Base-by-base conservation (phyloP, 2,329 filamentous ascomycete genomes). In the Penicillium sp. region DNA sequence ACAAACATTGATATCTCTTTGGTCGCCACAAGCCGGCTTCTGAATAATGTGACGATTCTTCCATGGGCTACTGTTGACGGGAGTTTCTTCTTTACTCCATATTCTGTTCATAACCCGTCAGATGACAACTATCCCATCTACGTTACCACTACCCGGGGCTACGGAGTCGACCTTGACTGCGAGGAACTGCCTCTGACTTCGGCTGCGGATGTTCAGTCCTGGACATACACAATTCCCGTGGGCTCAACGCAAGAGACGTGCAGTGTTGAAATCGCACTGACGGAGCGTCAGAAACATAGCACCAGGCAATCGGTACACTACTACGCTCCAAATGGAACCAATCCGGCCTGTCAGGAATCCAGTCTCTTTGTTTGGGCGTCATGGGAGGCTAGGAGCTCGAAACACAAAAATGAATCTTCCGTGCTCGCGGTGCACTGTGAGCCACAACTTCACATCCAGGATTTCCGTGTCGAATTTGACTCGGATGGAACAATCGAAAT, bases 381-480 rank as follows among this genome's bases (percentile, higher is more conserved):
- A 26, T 45, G 34, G 35, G 36, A 29, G 12, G n/a, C 25, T 8
- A 38, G 9, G 6, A 33, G 26, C 11, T 2, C 25, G 13, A 33
- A 25, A 26, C 25, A 39, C 6, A 33, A 28, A 37, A 25, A 29
- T 9, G 26, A 11, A 26, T 36, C 47, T 9, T 26, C 34, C 3
- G 26, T 47, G 4, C 52, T 25, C 1, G 51, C 45, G 1, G 48
- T 57, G 25, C 47, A 52, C 13, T 57, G 56, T 33, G 35, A 46
- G 18, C 51, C 55, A 1, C 35, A 45, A 8, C 13, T 56, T 3
- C 8, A 44, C 1, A 52, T 59, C 2, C 43, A 53, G 11, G 50
- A 54, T 28, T 56, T 53, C 28, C 32, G 49, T 3, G 18, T 49
- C 9, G 32, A 46, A 9, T 55, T 56, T 13, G 50, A 56, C 24